These are phyloP conservation scores for Anethum foeniculum DNA, from an alignment of 140 eudicot genomes.

Conservation along the genomic window DNA sequence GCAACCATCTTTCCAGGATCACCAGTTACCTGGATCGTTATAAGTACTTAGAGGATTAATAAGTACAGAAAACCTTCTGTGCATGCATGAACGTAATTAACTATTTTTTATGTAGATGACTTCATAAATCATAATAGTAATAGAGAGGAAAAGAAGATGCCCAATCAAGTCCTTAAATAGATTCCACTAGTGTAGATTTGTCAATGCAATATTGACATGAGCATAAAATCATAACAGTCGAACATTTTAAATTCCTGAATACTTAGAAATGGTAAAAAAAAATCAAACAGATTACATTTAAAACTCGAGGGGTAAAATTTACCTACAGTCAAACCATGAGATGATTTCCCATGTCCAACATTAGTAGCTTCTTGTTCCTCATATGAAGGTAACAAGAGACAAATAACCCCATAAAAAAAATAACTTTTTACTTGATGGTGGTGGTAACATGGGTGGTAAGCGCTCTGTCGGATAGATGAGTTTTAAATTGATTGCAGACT, in stretches of 20 bases:
- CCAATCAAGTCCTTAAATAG: background rate
- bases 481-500: background rate
- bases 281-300: background rate
- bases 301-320: background rate
- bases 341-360: background rate
- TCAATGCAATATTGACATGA: background rate
- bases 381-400: background rate
- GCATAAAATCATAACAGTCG: background rate
- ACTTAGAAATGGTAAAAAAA: background rate
- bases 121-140: background rate
- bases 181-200: background rate
- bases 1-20: constrained; percentile 99
- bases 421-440: background rate
- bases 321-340: background rate
- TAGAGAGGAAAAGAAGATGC: background rate
- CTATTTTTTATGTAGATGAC: constrained; percentile 1
- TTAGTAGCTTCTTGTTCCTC: background rate
- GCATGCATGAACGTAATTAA: constrained; percentile 2
- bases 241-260: background rate
- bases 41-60: constrained; percentile 4
- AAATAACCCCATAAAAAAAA: background rate
- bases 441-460: background rate
- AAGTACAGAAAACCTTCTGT: background rate
- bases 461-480: background rate
- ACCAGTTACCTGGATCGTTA: constrained; percentile 71